These are phyloP conservation scores for Xylaria venustula DNA, from an alignment of 495 filamentous ascomycete species.

Conservation along the genomic window DNA sequence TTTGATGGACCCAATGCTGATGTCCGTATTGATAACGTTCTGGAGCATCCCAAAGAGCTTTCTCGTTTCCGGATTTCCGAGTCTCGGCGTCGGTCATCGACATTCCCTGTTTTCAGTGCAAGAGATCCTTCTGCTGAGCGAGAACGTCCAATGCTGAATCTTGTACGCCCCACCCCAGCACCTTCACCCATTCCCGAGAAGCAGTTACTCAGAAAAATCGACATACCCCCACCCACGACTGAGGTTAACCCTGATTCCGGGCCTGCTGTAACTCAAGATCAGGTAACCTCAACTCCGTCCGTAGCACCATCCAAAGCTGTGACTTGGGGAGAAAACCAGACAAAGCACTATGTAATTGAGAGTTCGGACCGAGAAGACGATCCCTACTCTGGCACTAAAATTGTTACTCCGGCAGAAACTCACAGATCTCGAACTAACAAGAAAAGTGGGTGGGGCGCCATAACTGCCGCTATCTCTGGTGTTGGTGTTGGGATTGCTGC, in stretches of 20 bases:
- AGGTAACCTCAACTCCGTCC: conserved; percentile 27
- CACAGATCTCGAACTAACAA: conserved; percentile 27
- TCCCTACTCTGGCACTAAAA: conserved; percentile 24
- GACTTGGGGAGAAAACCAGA: conserved; percentile 61
- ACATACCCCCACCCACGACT: background rate
- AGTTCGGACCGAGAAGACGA: conserved; percentile 45
- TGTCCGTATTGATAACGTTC: conserved; percentile 49
- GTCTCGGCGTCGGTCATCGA: conserved; percentile 8
- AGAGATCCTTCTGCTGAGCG: conserved; percentile 49
- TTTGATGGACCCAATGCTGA: conserved; percentile 57
- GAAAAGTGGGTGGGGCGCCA: conserved; percentile 40
- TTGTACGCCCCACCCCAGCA: conserved; percentile 51
- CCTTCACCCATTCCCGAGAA: conserved; percentile 44
- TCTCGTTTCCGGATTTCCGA: conserved; percentile 20
- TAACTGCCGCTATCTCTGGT: conserved; percentile 40
- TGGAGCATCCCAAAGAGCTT: conserved; percentile 33
- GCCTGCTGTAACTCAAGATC: conserved; percentile 16
- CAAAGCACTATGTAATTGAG: conserved; percentile 58
- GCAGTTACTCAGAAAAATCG: conserved; percentile 16
- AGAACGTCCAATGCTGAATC: conserved; percentile 50
- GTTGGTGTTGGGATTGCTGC: conserved; percentile 27
- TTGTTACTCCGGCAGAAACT: conserved; percentile 22
- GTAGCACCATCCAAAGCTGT: conserved; percentile 45
- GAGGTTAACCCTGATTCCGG: conserved; percentile 11
- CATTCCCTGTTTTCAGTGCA: conserved; percentile 35